Base-by-base conservation (phyloP, 2,329 filamentous ascomycete genomes). In the Colletotrichum chrysophilum region DNA sequence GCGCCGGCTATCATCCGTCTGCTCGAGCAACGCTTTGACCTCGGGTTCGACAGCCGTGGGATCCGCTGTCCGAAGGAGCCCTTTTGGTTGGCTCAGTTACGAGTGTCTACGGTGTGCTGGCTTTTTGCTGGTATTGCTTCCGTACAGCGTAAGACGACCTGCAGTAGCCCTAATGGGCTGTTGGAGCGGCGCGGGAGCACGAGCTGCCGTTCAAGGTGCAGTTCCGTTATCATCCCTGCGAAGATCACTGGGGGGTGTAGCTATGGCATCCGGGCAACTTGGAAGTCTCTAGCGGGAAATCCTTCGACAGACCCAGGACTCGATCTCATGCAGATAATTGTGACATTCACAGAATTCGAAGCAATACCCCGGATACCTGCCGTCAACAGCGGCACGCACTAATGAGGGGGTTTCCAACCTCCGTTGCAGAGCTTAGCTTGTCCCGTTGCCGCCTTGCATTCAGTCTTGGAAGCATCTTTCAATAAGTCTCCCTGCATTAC, bases 221-320 rank as follows among this genome's bases (percentile, higher is more conserved):
- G 24, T 38, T 65, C 70, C 36, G 65, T 34, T 21, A 69, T 8
- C 5, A 69, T 76, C 74, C 71, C 61, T 76, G 66, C 8, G 74
- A 24, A 60, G 74, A 76, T 76, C 74, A 75, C 16, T 30, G 28
- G 55, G 73, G 73, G 28, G 62, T 75, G 69, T 64, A 21, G 26
- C 43, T 65, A 74, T 52, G 24, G 21, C 14, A 61, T 32, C 30
- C 26, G 43, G 13, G n/a, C 64, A 58, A 34, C 12, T 21, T 32
- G n/a, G 38, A 66, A 38, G 48, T 26, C 48, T 26, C 34, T 52
- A 10, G 28, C 48, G 58, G 58, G 28, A 48, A n/a, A 34, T 60
- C 30, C 16, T 58, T 73, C 30, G 21, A 60, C 34, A 74, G 70
- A 74, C 73, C 70, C 64, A 28, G 21, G 70, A 26, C 64, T 60